These are phyloP conservation scores for Zygoascus sp. DNA, from an alignment of 1,139 yeast genomes.

Conservation along the genomic window DNA sequence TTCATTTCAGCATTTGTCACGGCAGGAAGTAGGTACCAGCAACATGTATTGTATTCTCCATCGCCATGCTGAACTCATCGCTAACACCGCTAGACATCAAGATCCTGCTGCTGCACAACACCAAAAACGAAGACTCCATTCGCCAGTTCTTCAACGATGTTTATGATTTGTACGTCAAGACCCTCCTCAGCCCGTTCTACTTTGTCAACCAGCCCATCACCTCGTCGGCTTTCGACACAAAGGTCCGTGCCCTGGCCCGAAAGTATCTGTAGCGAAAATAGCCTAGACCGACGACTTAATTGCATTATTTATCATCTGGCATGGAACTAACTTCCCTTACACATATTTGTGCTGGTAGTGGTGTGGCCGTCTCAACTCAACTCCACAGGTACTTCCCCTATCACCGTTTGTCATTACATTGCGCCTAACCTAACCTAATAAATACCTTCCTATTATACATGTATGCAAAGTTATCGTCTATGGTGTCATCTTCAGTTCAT, in stretches of 20 bases:
- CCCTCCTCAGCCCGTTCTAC: constrained; percentile 83
- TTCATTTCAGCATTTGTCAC: constrained; percentile 78
- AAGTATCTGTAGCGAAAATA: constrained; percentile 80
- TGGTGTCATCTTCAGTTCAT: too few relatives aligned
- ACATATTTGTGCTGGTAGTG: too few relatives aligned
- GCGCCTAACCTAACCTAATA: too few relatives aligned
- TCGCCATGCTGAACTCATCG: too few relatives aligned
- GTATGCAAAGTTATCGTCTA: too few relatives aligned
- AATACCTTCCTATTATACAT: too few relatives aligned
- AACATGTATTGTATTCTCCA: background rate
- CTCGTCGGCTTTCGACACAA: constrained; percentile 70
- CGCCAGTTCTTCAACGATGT: constrained; percentile 80
- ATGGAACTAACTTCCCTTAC: background rate
- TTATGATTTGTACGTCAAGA: constrained; percentile 83
- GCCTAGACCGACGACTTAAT: constrained; percentile 16
- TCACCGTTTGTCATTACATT: too few relatives aligned
- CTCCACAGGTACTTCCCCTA: too few relatives aligned
- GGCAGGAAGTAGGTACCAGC: constrained; percentile 52
- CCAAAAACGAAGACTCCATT: constrained; percentile 63
- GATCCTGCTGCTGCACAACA: constrained; percentile 71
- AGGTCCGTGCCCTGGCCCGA: constrained; percentile 66
- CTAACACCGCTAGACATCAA: constrained; percentile 49
- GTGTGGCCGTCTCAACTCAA: too few relatives aligned
- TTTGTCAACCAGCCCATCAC: constrained; percentile 68
- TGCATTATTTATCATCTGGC: background rate